Base-by-base conservation (phyloP, 352 stramenopile species). In the Phytophthora cactorum region DNA sequence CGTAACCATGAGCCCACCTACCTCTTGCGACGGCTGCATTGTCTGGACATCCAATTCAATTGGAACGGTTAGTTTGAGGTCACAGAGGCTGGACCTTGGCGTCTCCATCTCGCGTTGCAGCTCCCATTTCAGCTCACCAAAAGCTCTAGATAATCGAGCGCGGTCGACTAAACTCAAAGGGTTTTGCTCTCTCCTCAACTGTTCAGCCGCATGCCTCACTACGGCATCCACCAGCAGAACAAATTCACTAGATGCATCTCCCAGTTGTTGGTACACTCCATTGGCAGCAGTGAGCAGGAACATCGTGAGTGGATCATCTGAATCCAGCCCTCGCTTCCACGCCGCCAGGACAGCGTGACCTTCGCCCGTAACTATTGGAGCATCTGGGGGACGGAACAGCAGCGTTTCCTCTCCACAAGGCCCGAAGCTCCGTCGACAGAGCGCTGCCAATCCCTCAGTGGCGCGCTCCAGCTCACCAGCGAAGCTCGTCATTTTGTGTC, bases 201-300 rank as follows among this genome's bases (percentile, higher is more conserved):
- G 45, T 12, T 71, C 57, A 25, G 22, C 8, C 11, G 63, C 67
- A 12, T 62, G 29, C 14, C 44, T 63, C 49, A 84, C 27, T 0
- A 72, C 54, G 9, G 74, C 66, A 32, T 86, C 59, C 1, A 95
- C 29, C 17, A 92, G 31, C 36, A 95, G 49, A 43, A 93, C 68
- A 51, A 93, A 89, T 63, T 85, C 70, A 12, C 63, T 86, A 5
- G 74, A 72, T 1, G 79, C 82, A 27, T 95, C 86, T 0, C 84
- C 86, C 1, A 76, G 36, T 52, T 88, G 75, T 4, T 66, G 56
- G 34, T 90, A 79, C 14, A 95, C 59, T 0, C 76, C 75, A 32
- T 88, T 69, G 8, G 68, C 80, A 9, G 79, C 77, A 50, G 82
- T 52, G 11, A 94, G 56, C 9, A 92, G 52, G 51, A 88, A 75